Base-by-base conservation (phyloP, 495 filamentous ascomycete genomes). In the Podospora fimiseda region DNA sequence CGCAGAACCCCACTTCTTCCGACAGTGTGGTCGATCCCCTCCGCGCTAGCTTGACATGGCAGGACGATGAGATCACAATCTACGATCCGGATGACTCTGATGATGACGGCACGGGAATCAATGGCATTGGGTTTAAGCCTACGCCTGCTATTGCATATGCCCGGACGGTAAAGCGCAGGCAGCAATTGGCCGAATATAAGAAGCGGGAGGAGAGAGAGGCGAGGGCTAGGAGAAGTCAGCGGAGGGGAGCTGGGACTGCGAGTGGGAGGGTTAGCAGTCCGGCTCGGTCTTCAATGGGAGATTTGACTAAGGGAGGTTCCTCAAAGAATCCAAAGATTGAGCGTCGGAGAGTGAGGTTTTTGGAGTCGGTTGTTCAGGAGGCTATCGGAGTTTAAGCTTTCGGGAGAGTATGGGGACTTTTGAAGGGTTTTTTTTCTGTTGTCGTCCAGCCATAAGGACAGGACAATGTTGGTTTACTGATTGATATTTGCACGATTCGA, bases 91-190 rank as follows among this genome's bases (percentile, higher is more conserved):
- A 76, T 24, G 87, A 89, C 64, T 83, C 83, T 37, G 81, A 78
- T 50, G 87, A 89, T 57, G 86, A 90, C 67, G 86, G 86, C 21
- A 86, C 86, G 33, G 86, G 86, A 36, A 88, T 90, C 57, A 89
- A 94, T 67, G 92, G 92, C 13, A 86, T 97, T 61, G 92, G 91
- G 1, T 96, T 95, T 69, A 85, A 82, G 56, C 92, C 92, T 0
- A 96, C 90, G 8, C 78, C 90, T 15, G 86, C 87, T 27, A 82
- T 90, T 24, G 91, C 89, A 1, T 84, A 88, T 66, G 82, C 82
- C 21, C 76, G 92, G 50, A 76, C 80, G 6, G 80, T 90, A 65
- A 86, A 82, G 65, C 77, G 91, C 53, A 79, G 81, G 60, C 83
- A 86, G 68, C 92, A 97, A 69, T 76, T 97, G 42, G 78, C 81